A percentile compares a stretch with the other conserved stretches of the same genome.
phyloP scores from a whole-genome alignment of 83 land plant genomes.

The Diphasiastrum complanatum region DNA sequence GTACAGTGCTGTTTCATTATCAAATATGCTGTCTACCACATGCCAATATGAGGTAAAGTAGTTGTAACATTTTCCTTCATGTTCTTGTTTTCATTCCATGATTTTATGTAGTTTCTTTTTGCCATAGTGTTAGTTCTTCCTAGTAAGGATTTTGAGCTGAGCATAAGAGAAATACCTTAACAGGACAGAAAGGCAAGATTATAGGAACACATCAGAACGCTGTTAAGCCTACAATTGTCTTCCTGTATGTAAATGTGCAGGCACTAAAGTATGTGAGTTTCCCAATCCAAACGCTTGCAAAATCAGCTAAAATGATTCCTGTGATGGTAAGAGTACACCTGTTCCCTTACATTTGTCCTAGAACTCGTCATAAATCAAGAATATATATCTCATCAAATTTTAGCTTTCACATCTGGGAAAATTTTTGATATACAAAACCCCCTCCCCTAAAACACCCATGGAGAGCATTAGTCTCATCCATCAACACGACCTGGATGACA shows the following conservation, averaged over 20 bases:
- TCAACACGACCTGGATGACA: too few relatives aligned
- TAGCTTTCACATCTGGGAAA: too few relatives aligned
- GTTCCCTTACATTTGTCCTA: neutral
- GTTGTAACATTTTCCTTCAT: neutral
- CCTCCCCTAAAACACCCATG: too few relatives aligned
- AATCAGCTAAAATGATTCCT: conserved; percentile 98
- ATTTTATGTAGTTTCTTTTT: neutral
- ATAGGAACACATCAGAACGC: neutral
- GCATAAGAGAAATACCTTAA: too few relatives aligned
- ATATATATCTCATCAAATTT: too few relatives aligned
- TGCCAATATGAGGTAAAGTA: conserved; percentile 81
- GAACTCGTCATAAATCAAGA: too few relatives aligned
- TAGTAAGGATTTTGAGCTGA: neutral
- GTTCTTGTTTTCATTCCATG: neutral
- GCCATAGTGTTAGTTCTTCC: neutral
- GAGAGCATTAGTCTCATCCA: too few relatives aligned
- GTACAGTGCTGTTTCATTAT: conserved; percentile 71
- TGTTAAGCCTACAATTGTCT: neutral
- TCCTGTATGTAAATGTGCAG: conserved; percentile 28
- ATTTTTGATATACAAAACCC: too few relatives aligned
- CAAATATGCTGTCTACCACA: conserved; percentile 85
- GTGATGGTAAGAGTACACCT: conserved; percentile 76
- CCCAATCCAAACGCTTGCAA: conserved; percentile 97
- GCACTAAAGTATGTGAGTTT: conserved; percentile 96
- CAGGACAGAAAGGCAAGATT: too few relatives aligned